A percentile compares a stretch with the other conserved stretches of the same genome.
Evolutionary conservation across 352 stramenopile genomes (phyloP).

Genomic region (Phytophthora cryptogea): DNA sequence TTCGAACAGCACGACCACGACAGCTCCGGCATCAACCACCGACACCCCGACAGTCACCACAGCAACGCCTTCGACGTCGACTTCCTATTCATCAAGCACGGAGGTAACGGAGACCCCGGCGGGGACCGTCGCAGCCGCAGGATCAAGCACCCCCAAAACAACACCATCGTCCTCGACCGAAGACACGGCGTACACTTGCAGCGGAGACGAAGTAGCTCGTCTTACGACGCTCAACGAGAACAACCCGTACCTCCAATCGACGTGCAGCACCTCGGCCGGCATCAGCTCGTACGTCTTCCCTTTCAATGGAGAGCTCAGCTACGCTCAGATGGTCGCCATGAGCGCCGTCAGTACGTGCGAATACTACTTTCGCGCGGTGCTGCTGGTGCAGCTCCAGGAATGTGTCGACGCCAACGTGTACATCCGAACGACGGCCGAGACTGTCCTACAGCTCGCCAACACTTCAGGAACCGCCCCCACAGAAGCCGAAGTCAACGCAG

Average conservation of each 20-base stretch:
- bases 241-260: constrained; percentile 36
- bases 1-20: constrained; percentile 23
- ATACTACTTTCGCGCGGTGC: constrained; percentile 36
- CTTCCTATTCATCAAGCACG: constrained; percentile 9
- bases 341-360: constrained; percentile 21
- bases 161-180: constrained; percentile 3
- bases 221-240: constrained; percentile 32
- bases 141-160: neutral
- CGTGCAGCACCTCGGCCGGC: constrained; percentile 23
- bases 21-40: constrained; percentile 16
- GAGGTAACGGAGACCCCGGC: constrained; percentile 12
- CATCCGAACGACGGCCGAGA: constrained; percentile 37
- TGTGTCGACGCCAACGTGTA: constrained; percentile 39
- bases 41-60: constrained; percentile 20
- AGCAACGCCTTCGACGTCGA: constrained; percentile 6
- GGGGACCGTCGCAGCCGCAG: constrained; percentile 21
- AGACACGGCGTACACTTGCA: constrained; percentile 37
- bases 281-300: constrained; percentile 37
- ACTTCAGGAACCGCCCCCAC: constrained; percentile 20
- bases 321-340: constrained; percentile 39
- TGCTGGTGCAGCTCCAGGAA: constrained; percentile 35
- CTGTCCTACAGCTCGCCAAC: constrained; percentile 29
- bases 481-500: constrained; percentile 31
- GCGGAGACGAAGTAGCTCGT: constrained; percentile 30
- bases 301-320: constrained; percentile 36